Percentiles rank a stretch among this genome's conserved stretches.
phyloP scores from a whole-genome alignment of 2,329 filamentous ascomycete species.

The Fusarium buxicola region DNA sequence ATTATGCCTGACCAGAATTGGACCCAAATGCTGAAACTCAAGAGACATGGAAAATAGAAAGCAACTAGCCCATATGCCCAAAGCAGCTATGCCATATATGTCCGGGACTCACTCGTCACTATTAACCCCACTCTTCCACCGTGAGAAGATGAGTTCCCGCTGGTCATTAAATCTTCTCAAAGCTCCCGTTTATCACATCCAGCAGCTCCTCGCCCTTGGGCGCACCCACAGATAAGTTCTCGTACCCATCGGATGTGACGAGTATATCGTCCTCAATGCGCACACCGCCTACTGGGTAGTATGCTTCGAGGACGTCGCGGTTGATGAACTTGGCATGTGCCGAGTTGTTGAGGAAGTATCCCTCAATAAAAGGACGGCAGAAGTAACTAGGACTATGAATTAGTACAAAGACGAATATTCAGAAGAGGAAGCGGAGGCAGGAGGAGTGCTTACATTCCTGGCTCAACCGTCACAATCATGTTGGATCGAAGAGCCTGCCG shows the following conservation, averaged over 20 bases:
- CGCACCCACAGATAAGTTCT: slow-evolving; percentile 81
- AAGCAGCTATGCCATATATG: slow-evolving; percentile 8
- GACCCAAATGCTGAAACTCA: background rate
- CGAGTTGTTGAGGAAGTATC: slow-evolving; percentile 70
- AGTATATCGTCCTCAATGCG: slow-evolving; percentile 93
- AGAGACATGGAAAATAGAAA: background rate
- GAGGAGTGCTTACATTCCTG: slow-evolving; percentile 68
- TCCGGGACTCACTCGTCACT: background rate
- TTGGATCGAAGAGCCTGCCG: slow-evolving; percentile 63
- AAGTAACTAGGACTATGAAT: slow-evolving; percentile 69
- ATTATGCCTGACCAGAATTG: background rate
- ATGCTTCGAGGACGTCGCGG: slow-evolving; percentile 71
- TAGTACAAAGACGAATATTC: slow-evolving; percentile 5
- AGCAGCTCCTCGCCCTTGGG: slow-evolving; percentile 81
- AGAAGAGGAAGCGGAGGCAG: background rate
- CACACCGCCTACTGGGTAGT: slow-evolving; percentile 86
- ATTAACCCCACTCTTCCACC: background rate
- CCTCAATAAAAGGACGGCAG: slow-evolving; percentile 77
- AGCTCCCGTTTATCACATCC: slow-evolving; percentile 64
- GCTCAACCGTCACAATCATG: slow-evolving; percentile 84
- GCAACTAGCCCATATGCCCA: background rate
- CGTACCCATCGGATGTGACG: slow-evolving; percentile 80
- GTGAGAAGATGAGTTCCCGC: background rate
- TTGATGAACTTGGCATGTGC: slow-evolving; percentile 74
- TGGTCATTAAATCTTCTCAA: slow-evolving; percentile 40